These are phyloP conservation scores for Trichopus zeylanicus DNA, from an alignment of 116 monocot genomes.

Conservation along the genomic window DNA sequence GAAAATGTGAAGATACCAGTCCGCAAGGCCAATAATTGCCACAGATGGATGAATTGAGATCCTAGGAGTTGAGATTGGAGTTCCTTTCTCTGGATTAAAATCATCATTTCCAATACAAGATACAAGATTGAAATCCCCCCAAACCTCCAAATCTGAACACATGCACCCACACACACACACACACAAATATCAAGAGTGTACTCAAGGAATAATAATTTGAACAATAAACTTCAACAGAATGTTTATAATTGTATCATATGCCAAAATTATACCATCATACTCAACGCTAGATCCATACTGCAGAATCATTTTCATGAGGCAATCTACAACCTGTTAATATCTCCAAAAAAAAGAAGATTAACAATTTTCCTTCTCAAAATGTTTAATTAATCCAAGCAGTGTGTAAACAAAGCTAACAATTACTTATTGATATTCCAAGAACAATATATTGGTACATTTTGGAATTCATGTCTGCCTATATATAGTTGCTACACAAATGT, in stretches of 20 bases:
- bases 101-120: background rate
- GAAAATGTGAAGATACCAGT: conserved; percentile 43
- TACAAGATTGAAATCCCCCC: background rate
- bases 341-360: too few species aligned
- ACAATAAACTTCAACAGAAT: conserved; percentile 69
- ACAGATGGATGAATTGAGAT: conserved; percentile 27
- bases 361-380: too few species aligned
- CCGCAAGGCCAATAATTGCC: conserved; percentile 49
- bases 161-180: background rate
- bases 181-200: background rate
- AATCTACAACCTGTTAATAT: conserved; percentile 47
- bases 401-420: background rate
- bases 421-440: background rate
- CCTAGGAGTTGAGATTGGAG: conserved; percentile 29
- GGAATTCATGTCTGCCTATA: too few species aligned
- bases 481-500: too few species aligned
- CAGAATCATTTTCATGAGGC: conserved; percentile 48
- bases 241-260: conserved; percentile 84
- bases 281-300: conserved; percentile 20
- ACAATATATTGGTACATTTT: conserved; percentile 1
- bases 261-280: conserved; percentile 54
- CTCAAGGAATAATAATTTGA: background rate
- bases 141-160: background rate
- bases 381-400: background rate
- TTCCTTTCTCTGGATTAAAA: conserved; percentile 45